Conservation (phyloP, 768 basidiomycete species). For the Multifurca ochricompacta region DNA sequence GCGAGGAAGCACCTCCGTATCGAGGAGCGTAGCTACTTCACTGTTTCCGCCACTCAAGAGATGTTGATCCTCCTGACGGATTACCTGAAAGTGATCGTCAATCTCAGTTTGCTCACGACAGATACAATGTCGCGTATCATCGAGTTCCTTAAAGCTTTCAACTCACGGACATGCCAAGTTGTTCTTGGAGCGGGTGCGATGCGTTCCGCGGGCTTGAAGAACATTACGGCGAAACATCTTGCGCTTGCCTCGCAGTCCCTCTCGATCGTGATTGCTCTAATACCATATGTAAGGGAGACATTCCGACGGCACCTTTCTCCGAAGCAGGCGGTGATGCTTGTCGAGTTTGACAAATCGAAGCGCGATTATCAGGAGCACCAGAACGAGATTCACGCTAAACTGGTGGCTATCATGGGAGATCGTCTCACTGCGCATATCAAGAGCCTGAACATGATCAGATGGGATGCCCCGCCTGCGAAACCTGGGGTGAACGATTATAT, state of each 20-base stretch:
- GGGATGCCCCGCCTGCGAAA: conserved; percentile 55
- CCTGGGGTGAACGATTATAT: conserved; percentile 83
- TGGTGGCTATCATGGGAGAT: conserved; percentile 98
- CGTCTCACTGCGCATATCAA: conserved; percentile 80
- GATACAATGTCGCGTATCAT: conserved; percentile 93
- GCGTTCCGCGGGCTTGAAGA: conserved; percentile 93
- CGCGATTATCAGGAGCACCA: conserved; percentile 99
- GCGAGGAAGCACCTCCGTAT: conserved; percentile 57
- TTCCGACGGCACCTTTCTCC: conserved; percentile 89
- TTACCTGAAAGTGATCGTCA: conserved; percentile 83
- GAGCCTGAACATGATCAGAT: conserved; percentile 71
- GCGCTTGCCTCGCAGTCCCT: conserved; percentile 95
- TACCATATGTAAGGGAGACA: conserved; percentile 93
- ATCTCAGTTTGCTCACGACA: conserved; percentile 81
- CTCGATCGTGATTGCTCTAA: conserved; percentile 87
- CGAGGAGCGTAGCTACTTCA: conserved; percentile 79
- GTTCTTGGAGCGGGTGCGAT: conserved; percentile 99
- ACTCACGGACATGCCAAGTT: conserved; percentile 96
- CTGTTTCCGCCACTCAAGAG: conserved; percentile 78
- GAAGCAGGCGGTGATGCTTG: conserved; percentile 93
- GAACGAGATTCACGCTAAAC: conserved; percentile 95
- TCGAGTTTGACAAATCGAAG: conserved; percentile 98
- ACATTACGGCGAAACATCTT: conserved; percentile 97
- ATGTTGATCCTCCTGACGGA: conserved; percentile 68
- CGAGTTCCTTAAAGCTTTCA: conserved; percentile 96